Evolutionary conservation across 2,329 filamentous ascomycete genomes (phyloP).

Genomic region (Fusarium coicis): DNA sequence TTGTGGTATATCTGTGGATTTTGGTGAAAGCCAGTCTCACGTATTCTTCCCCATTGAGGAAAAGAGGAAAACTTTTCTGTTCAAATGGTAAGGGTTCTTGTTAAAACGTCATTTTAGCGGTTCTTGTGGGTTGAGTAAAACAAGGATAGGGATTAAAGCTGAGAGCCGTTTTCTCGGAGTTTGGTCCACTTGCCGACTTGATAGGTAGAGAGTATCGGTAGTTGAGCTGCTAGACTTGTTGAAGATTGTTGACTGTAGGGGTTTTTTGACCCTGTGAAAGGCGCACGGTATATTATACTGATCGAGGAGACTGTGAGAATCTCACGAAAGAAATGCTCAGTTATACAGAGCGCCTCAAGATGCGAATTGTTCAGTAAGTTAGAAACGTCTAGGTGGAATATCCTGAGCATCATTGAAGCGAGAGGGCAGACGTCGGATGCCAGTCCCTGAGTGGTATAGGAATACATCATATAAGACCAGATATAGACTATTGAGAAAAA

Average conservation of each 20-base stretch:
- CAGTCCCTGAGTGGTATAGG: not conserved
- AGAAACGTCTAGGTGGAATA: not conserved
- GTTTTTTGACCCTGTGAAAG: slow-evolving; percentile 9
- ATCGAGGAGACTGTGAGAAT: not conserved
- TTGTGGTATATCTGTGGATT: too few species aligned
- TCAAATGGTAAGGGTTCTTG: slow-evolving; percentile 5
- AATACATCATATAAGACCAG: too few species aligned
- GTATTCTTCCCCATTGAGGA: too few species aligned
- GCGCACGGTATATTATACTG: slow-evolving; percentile 5
- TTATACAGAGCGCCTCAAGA: not conserved
- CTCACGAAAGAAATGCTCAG: not conserved
- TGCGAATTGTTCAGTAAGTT: not conserved
- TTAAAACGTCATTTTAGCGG: slow-evolving; percentile 29
- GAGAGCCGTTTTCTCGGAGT: not conserved
- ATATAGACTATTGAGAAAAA: not conserved
- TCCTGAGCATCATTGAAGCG: not conserved
- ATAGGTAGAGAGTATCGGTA: not conserved
- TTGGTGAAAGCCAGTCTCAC: too few species aligned
- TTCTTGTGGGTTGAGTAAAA: not conserved
- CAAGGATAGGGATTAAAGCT: slow-evolving; percentile 1
- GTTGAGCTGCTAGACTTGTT: not conserved
- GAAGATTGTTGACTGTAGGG: not conserved
- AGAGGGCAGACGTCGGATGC: not conserved
- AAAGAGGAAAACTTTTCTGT: not conserved
- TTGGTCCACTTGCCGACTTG: too few species aligned